Percentiles rank a stretch among this genome's conserved stretches.
Conservation (phyloP, 2,329 filamentous ascomycete genomes). For the Aulographum hederae region DNA sequence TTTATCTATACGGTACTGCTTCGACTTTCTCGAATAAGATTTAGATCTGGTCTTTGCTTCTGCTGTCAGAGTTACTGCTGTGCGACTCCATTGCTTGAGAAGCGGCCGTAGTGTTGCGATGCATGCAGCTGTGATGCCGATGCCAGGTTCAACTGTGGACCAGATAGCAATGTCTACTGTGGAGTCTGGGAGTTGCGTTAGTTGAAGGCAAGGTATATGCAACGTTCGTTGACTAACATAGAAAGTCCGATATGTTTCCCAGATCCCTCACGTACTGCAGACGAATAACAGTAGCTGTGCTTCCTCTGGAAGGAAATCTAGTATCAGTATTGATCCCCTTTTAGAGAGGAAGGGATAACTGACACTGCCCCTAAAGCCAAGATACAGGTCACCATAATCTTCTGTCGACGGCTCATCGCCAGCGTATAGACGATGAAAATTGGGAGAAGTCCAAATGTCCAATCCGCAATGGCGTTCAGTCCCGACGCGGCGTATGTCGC, state of each 20-base stretch:
- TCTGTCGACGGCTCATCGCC: slow-evolving; percentile 11
- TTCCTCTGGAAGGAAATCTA: slow-evolving; percentile 3
- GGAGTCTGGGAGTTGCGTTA: too few species aligned
- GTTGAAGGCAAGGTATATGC: too few species aligned
- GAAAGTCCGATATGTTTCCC: slow-evolving; percentile 16
- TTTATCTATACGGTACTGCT: too few species aligned
- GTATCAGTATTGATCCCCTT: not conserved
- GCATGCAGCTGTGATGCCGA: slow-evolving; percentile 16
- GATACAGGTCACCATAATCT: slow-evolving; percentile 12
- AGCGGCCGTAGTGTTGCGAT: slow-evolving; percentile 16
- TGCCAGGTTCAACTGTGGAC: slow-evolving; percentile 16
- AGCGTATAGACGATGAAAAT: slow-evolving; percentile 13
- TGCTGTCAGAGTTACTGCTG: slow-evolving; percentile 9
- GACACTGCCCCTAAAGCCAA: slow-evolving; percentile 14
- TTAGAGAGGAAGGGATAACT: slow-evolving; percentile 1
- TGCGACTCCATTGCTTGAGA: slow-evolving; percentile 5
- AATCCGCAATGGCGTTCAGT: slow-evolving; percentile 6
- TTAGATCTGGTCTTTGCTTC: too few species aligned
- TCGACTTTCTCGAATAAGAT: too few species aligned
- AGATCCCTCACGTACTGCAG: slow-evolving; percentile 23
- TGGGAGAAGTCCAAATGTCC: slow-evolving; percentile 11
- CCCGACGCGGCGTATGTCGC: slow-evolving; percentile 7
- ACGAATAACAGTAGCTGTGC: slow-evolving; percentile 23
- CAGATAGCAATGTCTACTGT: slow-evolving; percentile 12
- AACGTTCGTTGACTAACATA: too few species aligned